Evolutionary conservation across 495 filamentous ascomycete species (phyloP).

Genomic region (Filosporella fistucella): DNA sequence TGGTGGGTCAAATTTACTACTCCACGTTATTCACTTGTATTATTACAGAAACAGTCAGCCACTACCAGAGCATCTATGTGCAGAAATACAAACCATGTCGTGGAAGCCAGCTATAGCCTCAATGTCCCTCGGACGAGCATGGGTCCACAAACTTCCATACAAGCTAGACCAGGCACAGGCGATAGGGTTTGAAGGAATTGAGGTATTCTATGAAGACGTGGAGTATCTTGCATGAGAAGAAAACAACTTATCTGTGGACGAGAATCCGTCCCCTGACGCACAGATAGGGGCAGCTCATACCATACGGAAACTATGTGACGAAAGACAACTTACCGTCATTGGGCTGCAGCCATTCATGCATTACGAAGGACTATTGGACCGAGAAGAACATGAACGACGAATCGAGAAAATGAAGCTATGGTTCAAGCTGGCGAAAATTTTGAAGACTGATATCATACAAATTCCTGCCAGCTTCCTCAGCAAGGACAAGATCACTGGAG

Average conservation of each 20-base stretch:
- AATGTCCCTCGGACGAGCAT: constrained; percentile 30
- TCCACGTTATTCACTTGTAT: constrained; percentile 47
- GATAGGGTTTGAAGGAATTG: constrained; percentile 66
- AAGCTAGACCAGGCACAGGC: constrained; percentile 63
- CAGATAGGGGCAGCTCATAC: constrained; percentile 52
- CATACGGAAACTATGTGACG: constrained; percentile 51
- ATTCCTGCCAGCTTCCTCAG: constrained; percentile 68
- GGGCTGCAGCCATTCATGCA: constrained; percentile 77
- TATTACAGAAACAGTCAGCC: too few species aligned
- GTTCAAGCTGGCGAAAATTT: constrained; percentile 60
- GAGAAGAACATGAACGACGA: constrained; percentile 48
- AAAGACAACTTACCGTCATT: constrained; percentile 55
- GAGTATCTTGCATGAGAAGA: constrained; percentile 45
- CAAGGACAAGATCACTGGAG: constrained; percentile 44
- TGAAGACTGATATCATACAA: constrained; percentile 67
- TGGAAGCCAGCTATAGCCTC: constrained; percentile 18
- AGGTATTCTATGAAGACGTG: constrained; percentile 78
- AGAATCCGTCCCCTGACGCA: constrained; percentile 26
- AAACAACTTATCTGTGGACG: constrained; percentile 24
- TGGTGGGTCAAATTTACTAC: too few species aligned
- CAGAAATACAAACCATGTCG: too few species aligned
- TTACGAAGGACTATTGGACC: constrained; percentile 71
- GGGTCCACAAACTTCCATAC: constrained; percentile 47
- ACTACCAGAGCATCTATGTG: too few species aligned
- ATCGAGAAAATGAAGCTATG: constrained; percentile 63